Percentiles rank a stretch among this genome's conserved stretches.
phyloP scores from a whole-genome alignment of 306 rosid genomes.

The Citrullus amarus region DNA sequence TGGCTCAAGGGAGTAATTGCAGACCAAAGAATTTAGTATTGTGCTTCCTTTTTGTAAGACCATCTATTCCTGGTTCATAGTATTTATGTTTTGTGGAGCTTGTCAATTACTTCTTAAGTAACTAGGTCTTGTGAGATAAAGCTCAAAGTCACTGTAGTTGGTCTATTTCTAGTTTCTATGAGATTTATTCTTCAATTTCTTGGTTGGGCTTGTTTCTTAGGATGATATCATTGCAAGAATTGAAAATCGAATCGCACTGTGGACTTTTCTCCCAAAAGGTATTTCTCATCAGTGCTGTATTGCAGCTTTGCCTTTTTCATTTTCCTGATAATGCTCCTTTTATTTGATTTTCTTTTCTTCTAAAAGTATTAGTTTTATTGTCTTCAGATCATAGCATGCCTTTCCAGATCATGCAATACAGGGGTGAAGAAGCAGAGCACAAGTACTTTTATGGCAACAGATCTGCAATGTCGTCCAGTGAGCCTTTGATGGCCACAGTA shows the following conservation, averaged over 20 bases:
- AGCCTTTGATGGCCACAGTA: conserved; percentile 60
- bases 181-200: not conserved
- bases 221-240: conserved; percentile 57
- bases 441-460: conserved; percentile 32
- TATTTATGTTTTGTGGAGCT: not conserved
- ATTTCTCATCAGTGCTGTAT: conserved; percentile 1
- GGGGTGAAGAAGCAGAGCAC: conserved; percentile 22
- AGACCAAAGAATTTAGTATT: not conserved
- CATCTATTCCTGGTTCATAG: not conserved
- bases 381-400: conserved; percentile 51
- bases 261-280: conserved; percentile 96
- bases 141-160: not conserved
- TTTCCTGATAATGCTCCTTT: not conserved
- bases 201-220: conserved; percentile 24
- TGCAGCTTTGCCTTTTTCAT: not conserved
- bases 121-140: not conserved
- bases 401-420: conserved; percentile 38
- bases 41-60: not conserved
- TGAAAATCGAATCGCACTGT: conserved; percentile 62
- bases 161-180: not conserved
- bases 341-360: not conserved
- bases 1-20: not conserved
- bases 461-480: conserved; percentile 26
- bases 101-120: not conserved
- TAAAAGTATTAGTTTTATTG: not conserved